These are phyloP conservation scores for Parietichytrium sp. DNA, from an alignment of 108 stramenopile genomes.

Conservation along the genomic window DNA sequence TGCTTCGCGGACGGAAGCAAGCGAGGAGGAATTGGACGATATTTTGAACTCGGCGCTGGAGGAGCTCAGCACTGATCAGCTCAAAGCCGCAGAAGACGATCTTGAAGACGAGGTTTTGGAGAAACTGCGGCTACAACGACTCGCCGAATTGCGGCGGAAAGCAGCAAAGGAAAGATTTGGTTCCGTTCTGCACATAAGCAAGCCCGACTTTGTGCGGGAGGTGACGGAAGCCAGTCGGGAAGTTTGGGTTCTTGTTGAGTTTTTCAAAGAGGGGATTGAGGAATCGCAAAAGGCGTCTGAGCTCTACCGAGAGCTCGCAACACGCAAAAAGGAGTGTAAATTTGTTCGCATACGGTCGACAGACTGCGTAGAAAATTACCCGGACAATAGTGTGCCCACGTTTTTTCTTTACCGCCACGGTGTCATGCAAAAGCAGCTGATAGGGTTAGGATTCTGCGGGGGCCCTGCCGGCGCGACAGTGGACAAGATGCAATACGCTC, in stretches of 20 bases:
- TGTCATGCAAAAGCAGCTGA: constrained; percentile 73
- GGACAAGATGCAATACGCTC: constrained; percentile 2
- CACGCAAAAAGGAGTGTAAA: constrained; percentile 60
- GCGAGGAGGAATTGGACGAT: background rate
- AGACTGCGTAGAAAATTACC: constrained; percentile 85
- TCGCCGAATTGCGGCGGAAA: constrained; percentile 51
- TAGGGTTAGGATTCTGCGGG: constrained; percentile 44
- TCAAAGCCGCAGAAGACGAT: constrained; percentile 12
- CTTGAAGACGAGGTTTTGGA: constrained; percentile 4
- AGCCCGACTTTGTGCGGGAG: constrained; percentile 58
- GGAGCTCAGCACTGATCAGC: background rate
- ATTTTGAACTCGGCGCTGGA: background rate
- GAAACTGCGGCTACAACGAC: constrained; percentile 21
- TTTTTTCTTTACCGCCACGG: constrained; percentile 85
- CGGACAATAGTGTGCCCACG: constrained; percentile 77
- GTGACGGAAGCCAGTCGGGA: constrained; percentile 59
- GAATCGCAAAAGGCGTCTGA: constrained; percentile 43
- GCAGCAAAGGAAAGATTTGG: constrained; percentile 51
- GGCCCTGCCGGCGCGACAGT: background rate
- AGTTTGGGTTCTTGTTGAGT: constrained; percentile 51
- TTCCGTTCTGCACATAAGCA: constrained; percentile 51
- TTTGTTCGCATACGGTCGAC: constrained; percentile 75
- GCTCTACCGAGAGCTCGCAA: constrained; percentile 48
- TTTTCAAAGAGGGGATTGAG: constrained; percentile 54
- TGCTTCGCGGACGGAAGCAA: background rate